Conservation (phyloP, 192 early-diverging fungal genomes). For the Dispira simplex region DNA sequence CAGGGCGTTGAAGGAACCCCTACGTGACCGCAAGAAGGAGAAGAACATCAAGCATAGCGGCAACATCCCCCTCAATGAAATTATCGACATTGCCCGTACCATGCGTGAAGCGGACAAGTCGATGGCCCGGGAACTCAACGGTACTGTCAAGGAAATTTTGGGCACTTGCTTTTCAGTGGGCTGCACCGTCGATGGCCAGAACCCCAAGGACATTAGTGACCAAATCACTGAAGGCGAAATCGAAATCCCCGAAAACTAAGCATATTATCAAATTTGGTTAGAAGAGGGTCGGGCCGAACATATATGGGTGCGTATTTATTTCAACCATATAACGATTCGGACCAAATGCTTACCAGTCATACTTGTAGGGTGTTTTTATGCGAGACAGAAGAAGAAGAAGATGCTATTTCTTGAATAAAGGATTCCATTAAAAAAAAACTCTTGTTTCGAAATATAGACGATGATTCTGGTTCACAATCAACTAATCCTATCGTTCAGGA, state of each 20-base stretch:
- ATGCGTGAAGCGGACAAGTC: constrained; percentile 84
- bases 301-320: too few relatives aligned
- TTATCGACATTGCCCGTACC: constrained; percentile 91
- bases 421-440: too few relatives aligned
- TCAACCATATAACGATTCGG: too few relatives aligned
- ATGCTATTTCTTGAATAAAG: too few relatives aligned
- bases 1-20: constrained; percentile 92
- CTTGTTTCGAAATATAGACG: too few relatives aligned
- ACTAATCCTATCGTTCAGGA: too few relatives aligned
- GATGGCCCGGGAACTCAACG: constrained; percentile 79
- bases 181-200: constrained; percentile 97
- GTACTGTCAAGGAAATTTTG: constrained; percentile 93
- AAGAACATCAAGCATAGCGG: constrained; percentile 67
- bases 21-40: constrained; percentile 98
- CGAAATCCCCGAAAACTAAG: constrained; percentile 34
- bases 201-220: constrained; percentile 71
- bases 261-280: background rate
- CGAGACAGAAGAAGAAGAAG: too few relatives aligned
- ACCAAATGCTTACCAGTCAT: too few relatives aligned
- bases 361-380: too few relatives aligned
- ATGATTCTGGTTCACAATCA: too few relatives aligned
- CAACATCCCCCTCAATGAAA: constrained; percentile 52
- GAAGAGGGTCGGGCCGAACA: too few relatives aligned
- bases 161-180: constrained; percentile 90
- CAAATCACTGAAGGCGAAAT: constrained; percentile 79